Base-by-base conservation (phyloP, 1,139 yeast species). In the Hyphopichia pseudoburtonii region DNA sequence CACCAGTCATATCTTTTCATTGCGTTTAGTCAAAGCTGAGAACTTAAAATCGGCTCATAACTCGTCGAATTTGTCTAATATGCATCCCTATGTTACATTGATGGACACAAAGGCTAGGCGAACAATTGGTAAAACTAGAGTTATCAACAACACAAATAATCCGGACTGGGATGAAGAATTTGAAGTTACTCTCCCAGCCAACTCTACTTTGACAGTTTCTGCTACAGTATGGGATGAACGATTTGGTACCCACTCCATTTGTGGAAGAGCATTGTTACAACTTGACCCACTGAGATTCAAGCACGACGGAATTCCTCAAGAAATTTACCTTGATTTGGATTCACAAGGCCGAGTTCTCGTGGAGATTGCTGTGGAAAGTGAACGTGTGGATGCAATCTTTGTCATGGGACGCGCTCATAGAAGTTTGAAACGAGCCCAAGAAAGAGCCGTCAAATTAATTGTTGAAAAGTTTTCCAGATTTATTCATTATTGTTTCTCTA, bases 151-250 rank as follows among this genome's bases (percentile, higher is more conserved):
- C 39, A 78, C 82, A 5, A 62, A 76, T 25, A 81, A 81, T 49
- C 97, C 97, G 0, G 79, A 76, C 18, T 92, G 96, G 95, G 87
- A 87, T 51, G 97, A 92, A 64, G 86, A 83, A 39, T 85, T 86
- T 54, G 96, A 89, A 53, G 60, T 86, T 27, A 66, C 69, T 3
- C 47, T 67, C 11, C 57, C 64, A 3, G 73, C 76, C 3, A 60
- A 69, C 32, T 64, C 76, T 1, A 42, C 57, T 3, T 51, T 68
- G 14, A 66, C 76, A 1, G 51, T 86, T 2, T 73, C 79, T 0
- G 73, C 79, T 1, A 81, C 86, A 1, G 80, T 87, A 1, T 88
- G 96, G 96, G 86, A 83, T 52, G 85, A 79, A 36, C 72, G 70
- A 17, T 52, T 76, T 12, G 71, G 78, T 1, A 73, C 78, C 15